Base-by-base conservation (phyloP, 1,284 basidiomycete species). In the Apiotrichum gamsii region DNA sequence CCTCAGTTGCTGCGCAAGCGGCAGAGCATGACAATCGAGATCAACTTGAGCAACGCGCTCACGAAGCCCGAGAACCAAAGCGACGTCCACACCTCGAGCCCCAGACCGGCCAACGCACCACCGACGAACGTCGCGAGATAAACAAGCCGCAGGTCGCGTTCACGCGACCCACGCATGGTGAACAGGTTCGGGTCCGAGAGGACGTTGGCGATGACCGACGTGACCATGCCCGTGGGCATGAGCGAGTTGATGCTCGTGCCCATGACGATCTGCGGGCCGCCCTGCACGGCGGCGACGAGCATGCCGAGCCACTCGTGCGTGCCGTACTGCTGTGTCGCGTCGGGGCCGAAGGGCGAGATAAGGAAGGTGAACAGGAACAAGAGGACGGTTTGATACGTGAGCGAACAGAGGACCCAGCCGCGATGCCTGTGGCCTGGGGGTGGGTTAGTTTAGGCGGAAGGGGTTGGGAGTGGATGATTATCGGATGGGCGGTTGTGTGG, bases 241-340 rank as follows among this genome's bases (percentile, higher is more conserved):
- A 20, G 8, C 5, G 13, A 6, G 3, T 30, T 35, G 15, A 19
- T 19, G 4, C 8, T 28, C 8, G 25, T 28, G 11, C 25, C 25
- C 59, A 59, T 55, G 18, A 52, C 49, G 13, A 61, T 55, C 44
- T 61, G 59, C n/a, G 53, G 45, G 3, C 59, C 59, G n/a, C 52
- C 49, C 33, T 57, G 52, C 30, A 59, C 34, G 14, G 53, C 54
- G 4, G 49, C 40, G 4, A 53, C 28, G 2, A 58, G 47, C 51
- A 61, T 55, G 32, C 47, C 28, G 3, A 52, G 34, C 59, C 59
- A 61, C 25, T 54, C 51, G 18, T 28, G 32, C 10, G 18, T 23
- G 2, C 52, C 54, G 11, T 47, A 39, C 1, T 18, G 21, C 3
- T 37, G 30, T 10, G 54, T 36, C 14, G 18, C 8, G 4, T 18